A percentile compares a stretch with the other conserved stretches of the same genome.
Evolutionary conservation across 2,329 filamentous ascomycete species (phyloP).

Genomic region (Daldinia sp.): DNA sequence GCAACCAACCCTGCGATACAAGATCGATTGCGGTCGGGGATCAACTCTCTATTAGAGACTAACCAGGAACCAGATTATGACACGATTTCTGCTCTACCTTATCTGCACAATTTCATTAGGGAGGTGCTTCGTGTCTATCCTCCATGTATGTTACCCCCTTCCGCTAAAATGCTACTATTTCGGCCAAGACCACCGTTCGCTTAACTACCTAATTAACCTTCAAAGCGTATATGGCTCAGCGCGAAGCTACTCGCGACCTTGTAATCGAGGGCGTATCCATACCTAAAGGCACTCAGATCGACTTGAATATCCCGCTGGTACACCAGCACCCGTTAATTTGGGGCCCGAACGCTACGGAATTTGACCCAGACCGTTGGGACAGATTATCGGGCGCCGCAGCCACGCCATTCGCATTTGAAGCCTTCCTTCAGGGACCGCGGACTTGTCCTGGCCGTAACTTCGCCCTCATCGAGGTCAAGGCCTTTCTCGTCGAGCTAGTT

Average conservation of each 20-base stretch:
- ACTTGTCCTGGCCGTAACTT: slow-evolving; percentile 48
- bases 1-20: slow-evolving; percentile 52
- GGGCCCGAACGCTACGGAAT: slow-evolving; percentile 41
- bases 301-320: slow-evolving; percentile 40
- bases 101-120: slow-evolving; percentile 53
- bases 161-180: background rate
- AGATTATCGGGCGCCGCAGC: slow-evolving; percentile 24
- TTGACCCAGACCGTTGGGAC: slow-evolving; percentile 47
- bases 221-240: slow-evolving; percentile 40
- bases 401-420: slow-evolving; percentile 51
- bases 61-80: slow-evolving; percentile 44
- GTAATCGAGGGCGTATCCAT: slow-evolving; percentile 45
- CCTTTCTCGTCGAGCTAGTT: slow-evolving; percentile 45
- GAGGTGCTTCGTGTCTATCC: slow-evolving; percentile 53
- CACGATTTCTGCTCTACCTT: slow-evolving; percentile 50
- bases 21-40: slow-evolving; percentile 51
- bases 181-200: background rate
- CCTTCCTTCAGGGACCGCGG: slow-evolving; percentile 49
- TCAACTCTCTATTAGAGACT: slow-evolving; percentile 38
- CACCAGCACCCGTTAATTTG: slow-evolving; percentile 42
- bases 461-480: slow-evolving; percentile 46
- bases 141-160: slow-evolving; percentile 46
- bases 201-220: background rate
- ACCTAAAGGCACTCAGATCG: slow-evolving; percentile 46
- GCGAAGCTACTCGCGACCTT: slow-evolving; percentile 41